Evolutionary conservation across 2,329 filamentous ascomycete genomes (phyloP), one percentile per base, ranked within the genome.

Genomic region (Leptographium radiaticola): DNA sequence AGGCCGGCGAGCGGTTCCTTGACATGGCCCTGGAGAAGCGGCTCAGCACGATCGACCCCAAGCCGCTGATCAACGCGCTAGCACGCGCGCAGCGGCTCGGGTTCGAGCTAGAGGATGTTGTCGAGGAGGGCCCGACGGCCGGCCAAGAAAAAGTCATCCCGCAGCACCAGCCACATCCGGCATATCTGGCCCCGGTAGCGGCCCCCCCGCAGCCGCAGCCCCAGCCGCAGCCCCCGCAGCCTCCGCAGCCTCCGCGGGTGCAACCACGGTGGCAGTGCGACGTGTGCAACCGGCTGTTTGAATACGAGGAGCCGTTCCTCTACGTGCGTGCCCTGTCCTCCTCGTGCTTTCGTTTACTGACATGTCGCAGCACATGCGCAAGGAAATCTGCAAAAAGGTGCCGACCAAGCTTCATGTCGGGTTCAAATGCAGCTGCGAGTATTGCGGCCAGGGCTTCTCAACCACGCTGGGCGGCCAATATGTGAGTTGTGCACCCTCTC

Each of bases 71-170:
- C 52, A 80, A 80, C 55, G 75, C 76, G 15, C 68, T 81, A 20
- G 77, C 77, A 2, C 68, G 72, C 39, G 76, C 77, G 1, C 75
- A 79, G 59, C 75, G 79, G 2, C 70, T 81, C 0, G 79, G 79
- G 2, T 81, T 81, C 53, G 72, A 79, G 50, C 66, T 68, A 0
- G 65, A 67, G 36, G 78, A 81, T 53, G 67, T 76, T 4, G 65
- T 78, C 13, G 70, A 74, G 36, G 71, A 75, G 18, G 42, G 63
- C 20, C 56, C 60, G 33, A 67, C 71, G 55, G 66, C 65, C 56
- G 48, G 64, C 33, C 60, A 63, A 36, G 71, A 74, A 56, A 65
- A 63, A 31, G 68, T 72, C 18, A 67, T 73, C 3, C 61, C 61
- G 2, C 52, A 54, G 33, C 54, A 42, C 16, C 36, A 31, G 38